These are phyloP conservation scores for Cardamine chenopodiifolia DNA, from an alignment of 345 rosid species.

Conservation along the genomic window DNA sequence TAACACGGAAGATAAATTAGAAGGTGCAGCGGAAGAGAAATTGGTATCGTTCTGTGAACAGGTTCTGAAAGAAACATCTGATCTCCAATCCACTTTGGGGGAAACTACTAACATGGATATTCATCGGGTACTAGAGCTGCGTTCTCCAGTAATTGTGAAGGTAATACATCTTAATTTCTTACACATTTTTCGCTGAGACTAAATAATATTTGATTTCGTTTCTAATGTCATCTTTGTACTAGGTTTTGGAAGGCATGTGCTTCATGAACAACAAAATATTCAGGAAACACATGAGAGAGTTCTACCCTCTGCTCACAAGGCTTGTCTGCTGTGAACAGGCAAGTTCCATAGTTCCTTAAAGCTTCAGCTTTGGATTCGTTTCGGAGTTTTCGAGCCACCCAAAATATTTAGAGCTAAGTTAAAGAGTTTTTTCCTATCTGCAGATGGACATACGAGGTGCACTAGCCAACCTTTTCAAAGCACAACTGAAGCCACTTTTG, in stretches of 20 bases:
- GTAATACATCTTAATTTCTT: slow-evolving; percentile 47
- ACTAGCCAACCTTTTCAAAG: slow-evolving; percentile 78
- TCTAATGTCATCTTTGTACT: slow-evolving; percentile 37
- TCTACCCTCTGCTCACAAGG: slow-evolving; percentile 86
- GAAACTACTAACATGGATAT: slow-evolving; percentile 82
- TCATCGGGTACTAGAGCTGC: slow-evolving; percentile 84
- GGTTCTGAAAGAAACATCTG: slow-evolving; percentile 84
- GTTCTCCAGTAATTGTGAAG: slow-evolving; percentile 92
- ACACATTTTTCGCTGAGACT: background rate
- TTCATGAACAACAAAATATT: slow-evolving; percentile 81
- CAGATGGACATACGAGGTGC: slow-evolving; percentile 98
- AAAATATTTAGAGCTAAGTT: background rate
- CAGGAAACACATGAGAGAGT: slow-evolving; percentile 82
- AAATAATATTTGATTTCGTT: background rate
- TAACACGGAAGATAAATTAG: slow-evolving; percentile 55
- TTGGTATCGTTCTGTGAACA: slow-evolving; percentile 87
- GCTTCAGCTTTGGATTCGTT: background rate
- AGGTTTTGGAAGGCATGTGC: slow-evolving; percentile 98
- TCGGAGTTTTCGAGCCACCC: background rate
- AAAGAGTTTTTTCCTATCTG: background rate
- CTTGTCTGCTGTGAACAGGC: slow-evolving; percentile 98
- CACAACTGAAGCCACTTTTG: slow-evolving; percentile 78
- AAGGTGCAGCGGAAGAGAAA: slow-evolving; percentile 79
- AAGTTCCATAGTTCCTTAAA: slow-evolving; percentile 21
- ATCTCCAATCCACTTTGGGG: slow-evolving; percentile 71